These are phyloP conservation scores for Leccinum arenicola DNA, from an alignment of 768 basidiomycete genomes.

Conservation along the genomic window DNA sequence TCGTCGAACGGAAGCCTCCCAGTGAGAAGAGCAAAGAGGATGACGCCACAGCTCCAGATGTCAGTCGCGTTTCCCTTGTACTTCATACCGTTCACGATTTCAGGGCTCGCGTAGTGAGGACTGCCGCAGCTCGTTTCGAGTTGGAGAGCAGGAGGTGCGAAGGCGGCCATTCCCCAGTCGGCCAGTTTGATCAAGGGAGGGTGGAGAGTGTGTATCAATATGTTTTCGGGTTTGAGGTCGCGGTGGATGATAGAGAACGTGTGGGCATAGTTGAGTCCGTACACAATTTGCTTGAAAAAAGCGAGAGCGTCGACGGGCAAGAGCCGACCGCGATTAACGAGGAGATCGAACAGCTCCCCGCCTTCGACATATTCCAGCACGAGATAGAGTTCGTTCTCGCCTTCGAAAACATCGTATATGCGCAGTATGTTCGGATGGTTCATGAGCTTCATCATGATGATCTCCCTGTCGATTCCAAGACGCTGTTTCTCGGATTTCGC, in stretches of 20 bases:
- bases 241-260: slow-evolving; percentile 97
- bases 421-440: slow-evolving; percentile 96
- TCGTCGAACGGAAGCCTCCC: slow-evolving; percentile 94
- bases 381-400: slow-evolving; percentile 85
- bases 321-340: slow-evolving; percentile 85
- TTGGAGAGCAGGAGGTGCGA: slow-evolving; percentile 79
- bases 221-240: slow-evolving; percentile 97
- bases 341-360: slow-evolving; percentile 94
- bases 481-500: slow-evolving; percentile 79
- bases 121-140: slow-evolving; percentile 95
- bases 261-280: slow-evolving; percentile 95
- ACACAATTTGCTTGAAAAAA: slow-evolving; percentile 95
- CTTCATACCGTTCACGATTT: slow-evolving; percentile 88
- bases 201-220: slow-evolving; percentile 79
- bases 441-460: slow-evolving; percentile 99
- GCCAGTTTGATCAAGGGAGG: slow-evolving; percentile 92
- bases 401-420: slow-evolving; percentile 95
- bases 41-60: slow-evolving; percentile 96
- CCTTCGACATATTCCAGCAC: slow-evolving; percentile 95
- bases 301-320: slow-evolving; percentile 78
- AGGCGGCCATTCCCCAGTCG: slow-evolving; percentile 98
- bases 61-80: slow-evolving; percentile 90
- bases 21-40: slow-evolving; percentile 85
- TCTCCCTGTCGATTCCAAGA: slow-evolving; percentile 89
- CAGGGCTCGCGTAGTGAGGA: slow-evolving; percentile 95